Conservation (phyloP, 2,329 filamentous ascomycete genomes). For the Huntiella bhutanensis region DNA sequence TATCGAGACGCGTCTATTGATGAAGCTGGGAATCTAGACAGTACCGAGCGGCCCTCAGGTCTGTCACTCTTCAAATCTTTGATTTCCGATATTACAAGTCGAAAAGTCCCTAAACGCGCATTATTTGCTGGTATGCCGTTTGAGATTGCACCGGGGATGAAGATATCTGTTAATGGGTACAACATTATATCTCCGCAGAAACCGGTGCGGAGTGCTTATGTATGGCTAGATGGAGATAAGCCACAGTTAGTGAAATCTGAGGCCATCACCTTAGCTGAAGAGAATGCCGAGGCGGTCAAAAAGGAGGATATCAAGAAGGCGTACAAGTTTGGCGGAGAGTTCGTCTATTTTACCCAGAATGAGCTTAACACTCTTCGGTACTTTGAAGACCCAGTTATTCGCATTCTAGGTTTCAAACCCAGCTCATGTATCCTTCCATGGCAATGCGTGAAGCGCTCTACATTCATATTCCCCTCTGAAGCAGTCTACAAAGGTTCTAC, state of each 20-base stretch:
- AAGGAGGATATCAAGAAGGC: conserved; percentile 74
- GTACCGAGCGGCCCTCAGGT: conserved; percentile 22
- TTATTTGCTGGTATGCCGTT: conserved; percentile 75
- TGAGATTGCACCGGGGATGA: conserved; percentile 67
- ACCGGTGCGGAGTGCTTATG: conserved; percentile 64
- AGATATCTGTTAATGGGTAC: conserved; percentile 85
- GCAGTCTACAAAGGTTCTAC: conserved; percentile 79
- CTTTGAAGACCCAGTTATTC: conserved; percentile 67
- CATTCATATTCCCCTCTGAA: conserved; percentile 88
- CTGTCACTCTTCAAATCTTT: conserved; percentile 62
- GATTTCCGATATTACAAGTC: conserved; percentile 76
- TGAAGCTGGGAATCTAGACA: conserved; percentile 23
- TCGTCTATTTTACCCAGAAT: conserved; percentile 67
- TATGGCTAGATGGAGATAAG: conserved; percentile 74
- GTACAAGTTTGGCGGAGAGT: conserved; percentile 88
- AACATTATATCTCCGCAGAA: conserved; percentile 71
- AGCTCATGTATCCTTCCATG: conserved; percentile 55
- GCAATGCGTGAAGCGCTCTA: conserved; percentile 71
- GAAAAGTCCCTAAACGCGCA: conserved; percentile 66
- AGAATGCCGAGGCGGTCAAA: conserved; percentile 57
- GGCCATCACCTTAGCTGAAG: conserved; percentile 58
- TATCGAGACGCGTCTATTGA: conserved; percentile 62
- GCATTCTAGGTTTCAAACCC: conserved; percentile 88
- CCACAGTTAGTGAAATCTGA: conserved; percentile 60
- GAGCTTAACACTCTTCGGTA: conserved; percentile 61